Base-by-base conservation (phyloP, 140 eudicot species). In the Oenanthe javanica region DNA sequence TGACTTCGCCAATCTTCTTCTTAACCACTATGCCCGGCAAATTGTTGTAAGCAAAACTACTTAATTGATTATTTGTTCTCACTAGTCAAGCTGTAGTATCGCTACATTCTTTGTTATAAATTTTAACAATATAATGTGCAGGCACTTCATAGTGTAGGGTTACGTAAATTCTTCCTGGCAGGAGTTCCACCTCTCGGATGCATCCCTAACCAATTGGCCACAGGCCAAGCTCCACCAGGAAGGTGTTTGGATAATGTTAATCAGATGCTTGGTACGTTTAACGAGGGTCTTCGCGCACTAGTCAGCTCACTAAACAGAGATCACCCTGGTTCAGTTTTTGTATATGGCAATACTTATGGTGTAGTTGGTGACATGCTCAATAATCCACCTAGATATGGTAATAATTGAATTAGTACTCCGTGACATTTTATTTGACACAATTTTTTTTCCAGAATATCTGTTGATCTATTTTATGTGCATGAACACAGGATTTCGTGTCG, bases 101-200 rank as follows among this genome's bases (percentile, higher is more conserved):
- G 47, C 31, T 42, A 63, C 4, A 1, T 25, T 63, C 16, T 2
- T 14, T 69, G 10, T 14, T 36, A 38, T 69, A 13, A 69, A 69
- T 31, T 36, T 38, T 36, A 0, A 27, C 36, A 69, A 13, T 69
- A 14, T 31, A 69, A 69, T 69, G 47, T 36, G 74, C 85, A 94
- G 99, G 96, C 92, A 7, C 86, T 95, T 25, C 85, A 90, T 21
- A 91, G 93, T 51, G 63, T 89, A 42, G 99, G 99, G 43, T 79
- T 92, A 14, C 88, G 96, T 21, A 92, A 93, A 77, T 93, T 95
- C 81, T 70, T 92, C 55, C 36, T 91, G 15, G 84, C 85, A 12
- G 99, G 99, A 52, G 11, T 93, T 4, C 93, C 91, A 67, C 99
- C 97, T 10, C 90, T 95, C 27, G 99, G 99, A 48, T 95, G 99